phyloP scores from a whole-genome alignment of 495 filamentous ascomycete genomes.

The Pyrenopolyporus hunteri region DNA sequence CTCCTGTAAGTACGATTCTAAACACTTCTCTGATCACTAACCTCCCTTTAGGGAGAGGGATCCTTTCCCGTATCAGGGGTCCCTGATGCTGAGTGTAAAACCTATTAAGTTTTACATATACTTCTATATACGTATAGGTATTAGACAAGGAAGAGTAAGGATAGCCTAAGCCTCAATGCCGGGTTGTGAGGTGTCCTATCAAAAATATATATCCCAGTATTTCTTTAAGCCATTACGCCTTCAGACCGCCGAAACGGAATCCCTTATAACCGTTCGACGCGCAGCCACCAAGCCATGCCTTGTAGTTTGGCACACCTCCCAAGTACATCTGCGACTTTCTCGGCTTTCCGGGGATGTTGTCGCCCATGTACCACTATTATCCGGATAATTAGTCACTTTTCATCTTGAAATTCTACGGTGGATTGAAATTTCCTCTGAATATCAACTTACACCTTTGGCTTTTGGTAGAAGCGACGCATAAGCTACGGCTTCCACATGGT shows the following conservation, averaged over 20 bases:
- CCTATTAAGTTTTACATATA: too few species aligned
- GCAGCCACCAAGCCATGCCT: constrained; percentile 23
- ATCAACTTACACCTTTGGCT: constrained; percentile 29
- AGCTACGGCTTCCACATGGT: constrained; percentile 18
- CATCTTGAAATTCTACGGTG: constrained; percentile 11
- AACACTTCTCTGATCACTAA: too few species aligned
- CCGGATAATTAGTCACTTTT: constrained; percentile 47
- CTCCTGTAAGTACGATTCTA: too few species aligned
- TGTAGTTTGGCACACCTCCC: constrained; percentile 47
- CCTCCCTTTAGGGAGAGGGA: too few species aligned
- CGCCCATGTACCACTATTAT: constrained; percentile 54
- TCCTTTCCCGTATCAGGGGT: too few species aligned
- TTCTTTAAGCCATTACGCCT: constrained; percentile 1
- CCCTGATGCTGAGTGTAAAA: too few species aligned
- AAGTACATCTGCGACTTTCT: constrained; percentile 49
- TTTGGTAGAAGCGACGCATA: constrained; percentile 39
- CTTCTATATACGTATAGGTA: too few species aligned
- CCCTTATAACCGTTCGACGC: constrained; percentile 31
- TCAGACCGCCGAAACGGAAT: constrained; percentile 26
- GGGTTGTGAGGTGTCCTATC: too few species aligned
- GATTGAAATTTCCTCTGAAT: neutral
- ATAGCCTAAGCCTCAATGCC: too few species aligned
- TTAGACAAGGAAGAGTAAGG: too few species aligned
- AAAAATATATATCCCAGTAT: too few species aligned
- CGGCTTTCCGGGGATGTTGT: constrained; percentile 53